Conservation (phyloP, 2,329 filamentous ascomycete genomes). For the Colletotrichum simmondsii region DNA sequence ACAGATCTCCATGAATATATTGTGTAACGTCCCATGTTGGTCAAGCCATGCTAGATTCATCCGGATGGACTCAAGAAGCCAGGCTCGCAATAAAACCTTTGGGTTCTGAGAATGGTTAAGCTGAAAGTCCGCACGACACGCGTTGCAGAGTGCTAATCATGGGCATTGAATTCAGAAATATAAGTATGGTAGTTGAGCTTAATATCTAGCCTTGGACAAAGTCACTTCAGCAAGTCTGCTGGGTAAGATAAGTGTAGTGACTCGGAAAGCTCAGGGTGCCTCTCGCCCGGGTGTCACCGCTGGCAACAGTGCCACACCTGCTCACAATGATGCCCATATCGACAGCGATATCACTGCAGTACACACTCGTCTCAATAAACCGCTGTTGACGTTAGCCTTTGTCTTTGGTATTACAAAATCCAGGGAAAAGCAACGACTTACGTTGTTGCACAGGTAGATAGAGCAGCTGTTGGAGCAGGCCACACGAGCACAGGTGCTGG, state of each 20-base stretch:
- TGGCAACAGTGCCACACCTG: background rate
- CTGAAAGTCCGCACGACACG: too few species aligned
- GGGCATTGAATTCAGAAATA: too few species aligned
- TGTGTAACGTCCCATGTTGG: too few species aligned
- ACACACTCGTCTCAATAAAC: background rate
- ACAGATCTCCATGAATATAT: too few species aligned
- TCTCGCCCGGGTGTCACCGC: background rate
- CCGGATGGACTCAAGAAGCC: too few species aligned
- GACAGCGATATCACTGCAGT: background rate
- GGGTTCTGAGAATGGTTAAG: too few species aligned
- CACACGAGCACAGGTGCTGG: slow-evolving; percentile 10
- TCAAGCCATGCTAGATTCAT: too few species aligned
- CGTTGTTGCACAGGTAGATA: slow-evolving; percentile 30
- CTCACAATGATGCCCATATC: background rate
- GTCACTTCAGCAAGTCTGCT: background rate
- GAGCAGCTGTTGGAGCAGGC: slow-evolving; percentile 18
- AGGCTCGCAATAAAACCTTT: too few species aligned
- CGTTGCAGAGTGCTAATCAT: too few species aligned
- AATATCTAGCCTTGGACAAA: too few species aligned
- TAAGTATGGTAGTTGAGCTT: too few species aligned
- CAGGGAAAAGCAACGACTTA: background rate
- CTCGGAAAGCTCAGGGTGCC: background rate
- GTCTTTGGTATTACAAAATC: fast-evolving
- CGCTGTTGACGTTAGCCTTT: background rate
- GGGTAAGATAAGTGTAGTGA: slow-evolving; percentile 2